Percentiles rank a stretch among this genome's conserved stretches.
These are phyloP conservation scores for Athelia sp. DNA, from an alignment of 1,284 basidiomycete genomes.

Conservation along the genomic window DNA sequence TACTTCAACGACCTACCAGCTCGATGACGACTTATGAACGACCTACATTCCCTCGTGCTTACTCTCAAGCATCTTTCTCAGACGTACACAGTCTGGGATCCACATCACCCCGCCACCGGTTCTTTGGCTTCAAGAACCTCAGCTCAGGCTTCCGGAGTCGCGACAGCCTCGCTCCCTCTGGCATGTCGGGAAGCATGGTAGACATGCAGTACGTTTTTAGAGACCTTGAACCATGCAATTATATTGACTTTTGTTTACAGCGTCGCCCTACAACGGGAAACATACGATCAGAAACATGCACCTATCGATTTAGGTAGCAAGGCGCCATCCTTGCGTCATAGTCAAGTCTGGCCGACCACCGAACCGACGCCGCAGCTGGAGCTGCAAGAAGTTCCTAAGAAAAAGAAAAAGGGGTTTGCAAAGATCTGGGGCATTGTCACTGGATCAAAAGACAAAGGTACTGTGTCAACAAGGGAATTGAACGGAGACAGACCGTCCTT, in stretches of 20 bases:
- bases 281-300: constrained; percentile 34
- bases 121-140: constrained; percentile 79
- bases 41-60: constrained; percentile 52
- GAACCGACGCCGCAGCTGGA: constrained; percentile 23
- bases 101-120: constrained; percentile 65
- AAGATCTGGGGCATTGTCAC: constrained; percentile 83
- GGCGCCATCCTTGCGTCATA: constrained; percentile 40
- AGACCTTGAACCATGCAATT: constrained; percentile 5
- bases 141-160: constrained; percentile 73
- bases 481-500: constrained; percentile 25
- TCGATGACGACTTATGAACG: constrained; percentile 38
- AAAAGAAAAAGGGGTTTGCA: constrained; percentile 77
- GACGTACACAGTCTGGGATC: constrained; percentile 70
- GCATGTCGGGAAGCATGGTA: constrained; percentile 81
- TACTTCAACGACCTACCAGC: constrained; percentile 57
- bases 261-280: constrained; percentile 69
- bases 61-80: constrained; percentile 74
- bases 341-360: constrained; percentile 49
- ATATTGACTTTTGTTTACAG: constrained; percentile 30
- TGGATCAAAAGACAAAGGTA: constrained; percentile 34
- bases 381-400: constrained; percentile 44
- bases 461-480: constrained; percentile 36
- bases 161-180: constrained; percentile 73
- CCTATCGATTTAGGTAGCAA: constrained; percentile 29
- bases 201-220: constrained; percentile 82